Evolutionary conservation across 2,329 filamentous ascomycete species (phyloP).

Genomic region (Alternaria longipes): DNA sequence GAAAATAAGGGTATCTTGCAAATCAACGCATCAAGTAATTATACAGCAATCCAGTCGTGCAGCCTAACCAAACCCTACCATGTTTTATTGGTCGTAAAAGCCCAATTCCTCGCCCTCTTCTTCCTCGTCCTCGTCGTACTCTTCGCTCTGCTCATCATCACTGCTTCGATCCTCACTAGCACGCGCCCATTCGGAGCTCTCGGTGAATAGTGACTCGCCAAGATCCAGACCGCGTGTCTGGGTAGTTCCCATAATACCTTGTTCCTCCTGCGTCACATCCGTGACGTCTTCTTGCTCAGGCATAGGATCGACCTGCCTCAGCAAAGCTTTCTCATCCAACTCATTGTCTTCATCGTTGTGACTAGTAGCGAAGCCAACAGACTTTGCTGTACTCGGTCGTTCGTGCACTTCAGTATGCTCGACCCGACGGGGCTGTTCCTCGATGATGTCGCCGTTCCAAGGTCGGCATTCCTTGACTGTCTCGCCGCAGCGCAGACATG

Average conservation of each 20-base stretch:
- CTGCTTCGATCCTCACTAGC: constrained; percentile 39
- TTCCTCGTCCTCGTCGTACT: constrained; percentile 40
- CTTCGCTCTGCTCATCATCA: constrained; percentile 43
- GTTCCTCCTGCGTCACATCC: not conserved
- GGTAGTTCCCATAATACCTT: constrained; percentile 26
- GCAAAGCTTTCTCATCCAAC: constrained; percentile 22
- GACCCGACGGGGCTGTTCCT: constrained; percentile 45
- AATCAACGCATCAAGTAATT: constrained; percentile 8
- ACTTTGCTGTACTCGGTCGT: constrained; percentile 21
- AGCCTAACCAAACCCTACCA: constrained; percentile 13
- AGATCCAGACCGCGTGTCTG: constrained; percentile 38
- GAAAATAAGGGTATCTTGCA: constrained; percentile 18
- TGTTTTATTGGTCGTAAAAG: constrained; percentile 22
- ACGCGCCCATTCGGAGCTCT: constrained; percentile 51
- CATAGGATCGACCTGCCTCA: constrained; percentile 46
- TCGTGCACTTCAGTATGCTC: constrained; percentile 11
- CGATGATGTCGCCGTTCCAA: constrained; percentile 89
- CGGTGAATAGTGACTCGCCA: constrained; percentile 38
- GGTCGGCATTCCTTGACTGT: constrained; percentile 84
- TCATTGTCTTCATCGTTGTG: not conserved
- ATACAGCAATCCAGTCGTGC: not conserved
- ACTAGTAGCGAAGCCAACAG: constrained; percentile 30
- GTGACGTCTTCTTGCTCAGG: constrained; percentile 37
- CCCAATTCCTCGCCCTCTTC: constrained; percentile 46
- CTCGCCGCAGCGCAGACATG: constrained; percentile 87